phyloP scores from a whole-genome alignment of 306 rosid genomes.

The Dicorynia guianensis region DNA sequence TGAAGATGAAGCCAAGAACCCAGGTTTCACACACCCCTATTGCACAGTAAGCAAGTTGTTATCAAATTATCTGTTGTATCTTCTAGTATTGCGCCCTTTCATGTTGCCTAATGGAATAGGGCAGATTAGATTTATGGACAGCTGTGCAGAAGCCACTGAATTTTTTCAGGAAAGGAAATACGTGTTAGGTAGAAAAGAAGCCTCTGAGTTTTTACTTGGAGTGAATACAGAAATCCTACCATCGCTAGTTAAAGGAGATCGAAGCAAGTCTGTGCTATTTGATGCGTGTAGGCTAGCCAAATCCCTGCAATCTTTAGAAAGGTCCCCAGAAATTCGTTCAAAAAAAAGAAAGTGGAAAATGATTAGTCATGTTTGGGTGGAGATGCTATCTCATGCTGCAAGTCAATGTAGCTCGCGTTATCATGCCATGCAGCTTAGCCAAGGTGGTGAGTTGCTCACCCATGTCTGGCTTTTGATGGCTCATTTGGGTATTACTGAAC shows the following conservation, averaged over 20 bases:
- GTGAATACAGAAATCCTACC: conserved; percentile 39
- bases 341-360: conserved; percentile 33
- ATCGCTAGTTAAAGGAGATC: conserved; percentile 41
- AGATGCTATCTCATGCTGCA: conserved; percentile 41
- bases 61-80: conserved; percentile 45
- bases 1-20: neutral
- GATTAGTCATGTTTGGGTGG: conserved; percentile 37
- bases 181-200: neutral
- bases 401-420: conserved; percentile 17
- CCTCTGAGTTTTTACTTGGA: conserved; percentile 18
- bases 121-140: conserved; percentile 45
- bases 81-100: conserved; percentile 38
- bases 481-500: conserved; percentile 47
- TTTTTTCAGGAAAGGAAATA: conserved; percentile 36
- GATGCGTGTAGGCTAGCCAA: conserved; percentile 46
- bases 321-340: neutral
- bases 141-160: conserved; percentile 39
- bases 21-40: neutral
- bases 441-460: conserved; percentile 40
- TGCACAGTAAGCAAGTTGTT: conserved; percentile 14
- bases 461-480: conserved; percentile 54
- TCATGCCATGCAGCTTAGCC: conserved; percentile 30
- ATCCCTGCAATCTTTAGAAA: conserved; percentile 22
- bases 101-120: conserved; percentile 48
- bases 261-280: conserved; percentile 47